Conservation (phyloP, 2,329 filamentous ascomycete species). For the Drechslerella stenobrocha region DNA sequence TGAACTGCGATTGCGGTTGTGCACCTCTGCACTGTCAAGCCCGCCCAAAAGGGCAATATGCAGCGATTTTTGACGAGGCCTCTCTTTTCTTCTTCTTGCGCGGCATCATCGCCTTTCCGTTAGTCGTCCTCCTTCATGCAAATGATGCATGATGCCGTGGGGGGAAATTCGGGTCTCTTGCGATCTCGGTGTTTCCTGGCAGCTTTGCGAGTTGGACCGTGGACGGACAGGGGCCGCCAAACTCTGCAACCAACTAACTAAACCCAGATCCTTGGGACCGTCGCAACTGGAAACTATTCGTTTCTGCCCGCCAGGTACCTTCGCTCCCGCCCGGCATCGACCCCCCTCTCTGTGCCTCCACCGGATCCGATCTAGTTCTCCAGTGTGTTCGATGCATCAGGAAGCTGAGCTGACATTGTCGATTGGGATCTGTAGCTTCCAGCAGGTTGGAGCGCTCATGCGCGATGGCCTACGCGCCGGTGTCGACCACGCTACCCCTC, state of each 20-base stretch:
- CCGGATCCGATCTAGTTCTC: conserved; percentile 1
- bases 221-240: conserved; percentile 23
- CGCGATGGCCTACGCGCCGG: too few relatives aligned
- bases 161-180: conserved; percentile 27
- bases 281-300: conserved; percentile 14
- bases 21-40: conserved; percentile 27
- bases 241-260: conserved; percentile 9
- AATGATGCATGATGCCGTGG: too few relatives aligned
- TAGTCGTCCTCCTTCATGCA: too few relatives aligned
- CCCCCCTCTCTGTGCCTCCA: conserved; percentile 1
- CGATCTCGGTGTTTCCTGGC: conserved; percentile 27
- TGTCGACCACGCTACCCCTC: too few relatives aligned
- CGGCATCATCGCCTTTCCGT: too few relatives aligned
- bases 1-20: conserved; percentile 14
- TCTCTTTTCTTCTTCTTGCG: conserved; percentile 1
- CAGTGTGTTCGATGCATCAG: conserved; percentile 2
- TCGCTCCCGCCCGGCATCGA: conserved; percentile 17
- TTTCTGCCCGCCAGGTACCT: conserved; percentile 37
- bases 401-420: conserved; percentile 1
- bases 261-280: conserved; percentile 46
- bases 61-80: conserved; percentile 11
- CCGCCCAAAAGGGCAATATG: conserved; percentile 31
- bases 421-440: not conserved
- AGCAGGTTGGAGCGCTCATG: too few relatives aligned
- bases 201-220: conserved; percentile 8